Base-by-base conservation (phyloP, 305 asterid species). In the Caryopteris hybrid region DNA sequence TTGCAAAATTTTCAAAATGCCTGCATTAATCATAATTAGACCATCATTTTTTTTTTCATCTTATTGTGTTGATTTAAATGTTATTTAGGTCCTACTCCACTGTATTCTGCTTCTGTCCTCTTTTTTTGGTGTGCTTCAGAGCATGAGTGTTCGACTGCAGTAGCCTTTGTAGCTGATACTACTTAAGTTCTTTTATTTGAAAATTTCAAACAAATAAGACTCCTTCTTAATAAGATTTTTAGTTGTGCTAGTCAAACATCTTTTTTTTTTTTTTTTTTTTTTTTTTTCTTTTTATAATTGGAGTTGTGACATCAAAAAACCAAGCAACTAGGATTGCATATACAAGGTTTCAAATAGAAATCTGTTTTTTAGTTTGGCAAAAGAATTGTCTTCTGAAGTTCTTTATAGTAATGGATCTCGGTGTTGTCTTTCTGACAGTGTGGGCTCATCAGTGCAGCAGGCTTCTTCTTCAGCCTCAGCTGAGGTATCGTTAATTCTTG, bases 381-480 rank as follows among this genome's bases (percentile, higher is more conserved):
- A 52, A 34, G 47, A 43, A 39, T 43, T 12, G 45, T 42, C 17
- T 21, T 48, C 46, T 27, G 63, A 51, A 70, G 59, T 52, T 27
- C 20, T n/a, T 33, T 20, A 13, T n/a, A 14, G 53, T 36, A 68
- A 54, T 72, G 57, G 54, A 23, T 53, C 18, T 51, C 41, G 7
- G 42, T 72, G 48, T 64, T 54, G 12, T 58, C 80, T 72, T 77
- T 60, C 79, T 72, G 69, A 74, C 88, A 92, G 98, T 61, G 75
- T 74, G 66, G 85, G 83, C 46, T 53, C 88, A 69, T 70, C 95
- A 61, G 76, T 71, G 72, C 91, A 78, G 81, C 96, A 82, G 71
- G 81, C 81, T 73, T 70, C 87, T 42, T 82, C 94, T 60, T 86
- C 97, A 61, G 77, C 81, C 68, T 79, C 94, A 20, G 74, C 53